Conservation (phyloP, 2,329 filamentous ascomycete species). For the Pseudocercospora pini-densiflorae region DNA sequence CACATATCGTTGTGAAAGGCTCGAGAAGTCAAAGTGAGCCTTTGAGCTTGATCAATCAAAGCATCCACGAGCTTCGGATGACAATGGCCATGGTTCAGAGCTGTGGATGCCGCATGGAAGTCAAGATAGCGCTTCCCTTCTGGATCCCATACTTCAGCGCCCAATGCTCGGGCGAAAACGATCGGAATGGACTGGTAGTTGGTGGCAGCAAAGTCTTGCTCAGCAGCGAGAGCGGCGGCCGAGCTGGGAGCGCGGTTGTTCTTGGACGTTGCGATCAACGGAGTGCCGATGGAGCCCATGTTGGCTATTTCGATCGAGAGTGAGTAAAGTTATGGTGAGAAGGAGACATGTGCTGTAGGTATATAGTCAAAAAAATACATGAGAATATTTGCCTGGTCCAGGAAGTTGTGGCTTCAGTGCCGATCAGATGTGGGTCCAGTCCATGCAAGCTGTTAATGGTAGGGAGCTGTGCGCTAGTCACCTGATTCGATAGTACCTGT, state of each 20-base stretch:
- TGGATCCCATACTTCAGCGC: slow-evolving; percentile 91
- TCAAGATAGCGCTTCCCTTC: slow-evolving; percentile 89
- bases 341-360: neutral
- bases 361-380: neutral
- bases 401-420: no score
- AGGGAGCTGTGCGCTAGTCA: no score
- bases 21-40: slow-evolving; percentile 86
- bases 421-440: no score
- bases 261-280: slow-evolving; percentile 32
- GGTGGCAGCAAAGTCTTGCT: slow-evolving; percentile 86
- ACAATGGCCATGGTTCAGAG: slow-evolving; percentile 96
- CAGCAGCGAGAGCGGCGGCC: slow-evolving; percentile 74
- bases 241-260: slow-evolving; percentile 77
- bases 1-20: slow-evolving; percentile 99
- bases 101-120: slow-evolving; percentile 95
- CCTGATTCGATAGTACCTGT: neutral
- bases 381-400: neutral
- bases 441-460: no score
- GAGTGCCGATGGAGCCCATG: slow-evolving; percentile 5
- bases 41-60: slow-evolving; percentile 82
- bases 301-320: neutral
- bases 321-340: neutral
- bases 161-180: slow-evolving; percentile 83
- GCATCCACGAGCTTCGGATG: slow-evolving; percentile 93
- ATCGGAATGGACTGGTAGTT: slow-evolving; percentile 98